phyloP scores from a whole-genome alignment of 306 rosid genomes.

The Cajanus cajan region DNA sequence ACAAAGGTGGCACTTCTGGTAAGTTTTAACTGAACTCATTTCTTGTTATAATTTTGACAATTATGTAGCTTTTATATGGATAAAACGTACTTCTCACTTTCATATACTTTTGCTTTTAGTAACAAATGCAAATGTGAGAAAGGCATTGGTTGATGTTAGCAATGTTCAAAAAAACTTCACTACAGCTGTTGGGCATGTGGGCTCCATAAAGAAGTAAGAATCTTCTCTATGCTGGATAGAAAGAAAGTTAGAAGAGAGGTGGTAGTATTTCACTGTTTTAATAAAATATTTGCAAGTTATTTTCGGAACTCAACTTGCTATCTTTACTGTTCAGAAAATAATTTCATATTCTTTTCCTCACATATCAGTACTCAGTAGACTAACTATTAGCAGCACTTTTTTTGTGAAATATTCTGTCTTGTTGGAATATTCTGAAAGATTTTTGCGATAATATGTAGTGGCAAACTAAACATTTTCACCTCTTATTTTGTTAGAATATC shows the following conservation, averaged over 20 bases:
- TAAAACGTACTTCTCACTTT: background rate
- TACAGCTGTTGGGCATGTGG: slow-evolving; percentile 27
- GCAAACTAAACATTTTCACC: slow-evolving; percentile 3
- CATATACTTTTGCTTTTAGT: slow-evolving; percentile 19
- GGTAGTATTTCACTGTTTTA: background rate
- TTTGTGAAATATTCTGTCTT: background rate
- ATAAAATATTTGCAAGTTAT: background rate
- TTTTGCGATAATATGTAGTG: background rate
- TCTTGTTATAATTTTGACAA: background rate
- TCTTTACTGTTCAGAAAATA: background rate
- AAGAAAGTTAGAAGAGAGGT: background rate
- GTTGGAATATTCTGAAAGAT: background rate
- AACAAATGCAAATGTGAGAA: slow-evolving; percentile 53
- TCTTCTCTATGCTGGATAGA: slow-evolving; percentile 19
- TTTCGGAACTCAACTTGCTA: background rate
- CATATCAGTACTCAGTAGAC: too few relatives aligned
- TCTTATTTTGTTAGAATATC: background rate
- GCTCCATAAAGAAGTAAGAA: slow-evolving; percentile 66
- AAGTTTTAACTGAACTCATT: slow-evolving; percentile 26
- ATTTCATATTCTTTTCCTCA: background rate
- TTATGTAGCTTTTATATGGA: background rate
- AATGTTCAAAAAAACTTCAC: slow-evolving; percentile 51
- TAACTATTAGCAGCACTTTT: background rate
- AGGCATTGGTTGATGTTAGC: slow-evolving; percentile 79
- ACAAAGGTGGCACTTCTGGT: slow-evolving; percentile 50